Evolutionary conservation across 1,139 yeast species (phyloP).

Genomic region (Entelexis paramagnoliae): DNA sequence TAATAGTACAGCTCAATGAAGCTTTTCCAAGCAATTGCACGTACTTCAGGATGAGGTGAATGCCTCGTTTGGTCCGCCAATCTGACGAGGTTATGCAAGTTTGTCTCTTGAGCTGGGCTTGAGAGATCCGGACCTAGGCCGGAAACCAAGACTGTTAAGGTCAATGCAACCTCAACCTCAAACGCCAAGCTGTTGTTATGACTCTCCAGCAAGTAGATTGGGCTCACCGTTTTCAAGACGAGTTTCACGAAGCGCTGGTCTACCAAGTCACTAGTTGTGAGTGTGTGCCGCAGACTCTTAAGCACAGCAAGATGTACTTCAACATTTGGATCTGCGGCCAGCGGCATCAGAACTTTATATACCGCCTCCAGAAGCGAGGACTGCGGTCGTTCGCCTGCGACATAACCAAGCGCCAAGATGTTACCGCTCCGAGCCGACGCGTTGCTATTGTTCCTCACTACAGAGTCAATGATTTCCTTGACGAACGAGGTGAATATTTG

Average conservation of each 20-base stretch:
- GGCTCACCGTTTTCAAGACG: slow-evolving; percentile 40
- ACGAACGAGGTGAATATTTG: slow-evolving; percentile 4
- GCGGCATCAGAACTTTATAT: slow-evolving; percentile 31
- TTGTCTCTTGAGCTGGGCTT: slow-evolving; percentile 24
- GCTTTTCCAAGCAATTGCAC: slow-evolving; percentile 20
- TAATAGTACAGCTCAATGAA: slow-evolving; percentile 26
- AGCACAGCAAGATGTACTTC: slow-evolving; percentile 65
- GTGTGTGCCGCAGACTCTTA: slow-evolving; percentile 46
- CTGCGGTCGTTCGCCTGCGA: slow-evolving; percentile 27
- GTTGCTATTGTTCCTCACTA: slow-evolving; percentile 26
- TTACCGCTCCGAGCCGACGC: slow-evolving; percentile 42
- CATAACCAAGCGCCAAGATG: slow-evolving; percentile 50
- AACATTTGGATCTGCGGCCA: slow-evolving; percentile 76
- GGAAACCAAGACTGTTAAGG: slow-evolving; percentile 38
- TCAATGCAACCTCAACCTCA: slow-evolving; percentile 34
- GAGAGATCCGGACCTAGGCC: slow-evolving; percentile 43
- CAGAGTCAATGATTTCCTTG: slow-evolving; percentile 24
- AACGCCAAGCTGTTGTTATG: slow-evolving; percentile 42
- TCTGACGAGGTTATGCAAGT: slow-evolving; percentile 22
- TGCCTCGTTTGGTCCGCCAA: slow-evolving; percentile 29
- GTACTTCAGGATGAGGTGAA: slow-evolving; percentile 24
- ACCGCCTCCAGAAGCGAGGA: slow-evolving; percentile 17
- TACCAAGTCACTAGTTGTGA: slow-evolving; percentile 48
- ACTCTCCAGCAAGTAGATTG: slow-evolving; percentile 42
- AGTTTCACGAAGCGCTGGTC: slow-evolving; percentile 37